These are phyloP conservation scores for Schizophyllum amplum DNA, from an alignment of 1,284 basidiomycete genomes.

Conservation along the genomic window DNA sequence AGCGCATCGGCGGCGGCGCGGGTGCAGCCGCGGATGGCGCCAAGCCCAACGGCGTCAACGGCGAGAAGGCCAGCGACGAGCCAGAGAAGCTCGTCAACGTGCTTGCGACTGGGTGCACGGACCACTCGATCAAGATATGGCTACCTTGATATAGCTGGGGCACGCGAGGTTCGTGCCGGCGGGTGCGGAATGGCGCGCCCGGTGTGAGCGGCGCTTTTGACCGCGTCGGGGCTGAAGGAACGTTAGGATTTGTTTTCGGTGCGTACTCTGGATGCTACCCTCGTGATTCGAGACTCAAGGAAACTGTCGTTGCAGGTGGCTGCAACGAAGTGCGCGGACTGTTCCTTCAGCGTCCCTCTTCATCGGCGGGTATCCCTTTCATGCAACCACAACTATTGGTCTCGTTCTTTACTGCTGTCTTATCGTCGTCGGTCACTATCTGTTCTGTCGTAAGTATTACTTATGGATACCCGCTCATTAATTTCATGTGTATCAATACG, in stretches of 20 bases:
- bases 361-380: background rate
- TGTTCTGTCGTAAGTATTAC: background rate
- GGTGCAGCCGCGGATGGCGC: slow-evolving; percentile 13
- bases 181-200: too few species aligned
- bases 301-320: background rate
- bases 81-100: slow-evolving; percentile 66
- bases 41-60: slow-evolving; percentile 30
- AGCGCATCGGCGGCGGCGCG: slow-evolving; percentile 25
- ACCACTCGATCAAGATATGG: slow-evolving; percentile 64
- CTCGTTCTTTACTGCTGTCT: background rate
- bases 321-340: background rate
- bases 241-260: background rate
- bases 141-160: slow-evolving; percentile 31
- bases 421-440: background rate
- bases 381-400: background rate
- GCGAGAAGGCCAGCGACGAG: slow-evolving; percentile 26
- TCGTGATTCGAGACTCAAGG: background rate
- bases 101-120: slow-evolving; percentile 74
- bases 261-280: background rate
- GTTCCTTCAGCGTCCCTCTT: background rate
- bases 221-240: background rate
- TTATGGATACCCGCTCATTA: background rate
- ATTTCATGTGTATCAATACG: background rate
- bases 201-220: background rate
- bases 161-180: background rate